These are phyloP conservation scores for Bruguiera hainesii DNA, from an alignment of 441 rosid species.

Conservation along the genomic window DNA sequence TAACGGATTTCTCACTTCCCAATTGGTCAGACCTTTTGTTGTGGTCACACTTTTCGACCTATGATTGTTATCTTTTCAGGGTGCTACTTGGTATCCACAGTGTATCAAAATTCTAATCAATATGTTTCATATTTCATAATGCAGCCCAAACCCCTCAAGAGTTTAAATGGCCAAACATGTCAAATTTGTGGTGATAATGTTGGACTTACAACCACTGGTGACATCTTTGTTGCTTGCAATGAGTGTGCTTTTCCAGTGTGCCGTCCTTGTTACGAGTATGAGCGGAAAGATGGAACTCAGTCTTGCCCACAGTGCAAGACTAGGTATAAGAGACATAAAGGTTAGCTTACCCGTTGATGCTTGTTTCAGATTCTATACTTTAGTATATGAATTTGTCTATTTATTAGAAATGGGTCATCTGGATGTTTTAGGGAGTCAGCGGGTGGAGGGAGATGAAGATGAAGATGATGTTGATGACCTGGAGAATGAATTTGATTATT, in stretches of 20 bases:
- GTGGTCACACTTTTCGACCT: not conserved
- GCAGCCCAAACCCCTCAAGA: constrained; percentile 85
- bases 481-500: constrained; percentile 81
- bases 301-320: constrained; percentile 97
- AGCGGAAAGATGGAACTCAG: constrained; percentile 92
- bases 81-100: not conserved
- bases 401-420: constrained; percentile 2
- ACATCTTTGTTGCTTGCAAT: constrained; percentile 86
- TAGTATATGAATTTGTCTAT: not conserved
- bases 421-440: constrained; percentile 63
- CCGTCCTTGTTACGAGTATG: constrained; percentile 93
- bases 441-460: constrained; percentile 93
- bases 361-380: not conserved
- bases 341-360: constrained; percentile 31
- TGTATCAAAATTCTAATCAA: constrained; percentile 17
- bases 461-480: constrained; percentile 94
- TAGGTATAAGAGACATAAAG: constrained; percentile 85
- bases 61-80: not conserved
- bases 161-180: constrained; percentile 67
- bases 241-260: constrained; percentile 98
- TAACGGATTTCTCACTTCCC: not conserved
- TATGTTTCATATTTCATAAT: constrained; percentile 18
- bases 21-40: not conserved
- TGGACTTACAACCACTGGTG: constrained; percentile 55
- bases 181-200: constrained; percentile 92